Base-by-base conservation (phyloP, 306 rosid genomes). In the Citrullus colocynthis region DNA sequence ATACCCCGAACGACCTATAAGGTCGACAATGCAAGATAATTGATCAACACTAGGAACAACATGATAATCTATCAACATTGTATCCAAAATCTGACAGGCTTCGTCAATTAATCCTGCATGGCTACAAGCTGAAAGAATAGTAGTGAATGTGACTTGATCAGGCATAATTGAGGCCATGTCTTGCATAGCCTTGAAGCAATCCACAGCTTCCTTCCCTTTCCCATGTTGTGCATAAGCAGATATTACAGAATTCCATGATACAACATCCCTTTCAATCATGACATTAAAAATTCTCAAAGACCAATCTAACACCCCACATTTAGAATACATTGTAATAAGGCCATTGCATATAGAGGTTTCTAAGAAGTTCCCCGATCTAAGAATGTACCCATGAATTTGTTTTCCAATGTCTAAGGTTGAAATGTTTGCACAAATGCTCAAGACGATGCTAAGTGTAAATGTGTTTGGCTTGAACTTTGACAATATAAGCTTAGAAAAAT, bases 161-260 rank as follows among this genome's bases (percentile, higher is more conserved):
- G 96, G 96, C 86, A 84, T 79, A 72, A 83, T 61, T 64, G 55
- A 80, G 67, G 83, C 74, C 10, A 85, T 72, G 78, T 67, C 82
- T 73, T 72, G 93, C 95, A 91, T 89, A 54, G 74, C 87, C 84
- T 89, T 82, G 36, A 93, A 93, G 78, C 85, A 82, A 66, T 17
- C 36, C 80, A 93, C 83, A 1, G 93, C 98, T 42, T 88, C 93
- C 80, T 88, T 56, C 41, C 95, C 97, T 80, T 76, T 79, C 81
- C 98, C 98, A 36, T 93, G 93, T 60, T 88, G 91, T 4, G 90
- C 91, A 71, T 85, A 89, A 49, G 91, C 96, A 66, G 98, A 89
- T 85, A 93, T 83, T 16, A 93, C 71, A 82, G 98, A 85, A 82
- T 91, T 93, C 92, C 93, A 90, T 17, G 98, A 86, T 81, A 91